These are phyloP conservation scores for Peribolospora kevripleyi DNA, from an alignment of 768 basidiomycete species.

Conservation along the genomic window DNA sequence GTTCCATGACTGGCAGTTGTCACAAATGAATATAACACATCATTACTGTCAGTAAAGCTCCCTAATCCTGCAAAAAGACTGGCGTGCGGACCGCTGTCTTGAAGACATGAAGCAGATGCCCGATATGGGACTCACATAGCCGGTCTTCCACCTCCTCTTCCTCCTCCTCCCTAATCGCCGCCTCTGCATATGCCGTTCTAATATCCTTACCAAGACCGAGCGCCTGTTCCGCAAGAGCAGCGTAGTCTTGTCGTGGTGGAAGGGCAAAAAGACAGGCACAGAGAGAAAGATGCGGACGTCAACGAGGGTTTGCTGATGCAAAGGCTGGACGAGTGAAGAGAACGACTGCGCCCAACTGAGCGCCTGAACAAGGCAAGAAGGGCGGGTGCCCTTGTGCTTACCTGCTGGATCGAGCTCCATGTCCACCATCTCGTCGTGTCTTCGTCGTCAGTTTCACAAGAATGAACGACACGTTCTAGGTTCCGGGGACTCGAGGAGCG, in stretches of 20 bases:
- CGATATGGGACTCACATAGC: not conserved
- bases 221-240: not conserved
- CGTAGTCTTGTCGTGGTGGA: conserved; percentile 1
- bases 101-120: not conserved
- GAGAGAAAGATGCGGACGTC: too few species aligned
- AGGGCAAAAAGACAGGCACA: too few species aligned
- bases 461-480: too few species aligned
- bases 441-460: too few species aligned
- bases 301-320: too few species aligned
- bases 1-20: not conserved
- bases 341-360: not conserved
- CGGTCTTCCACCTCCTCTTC: conserved; percentile 1
- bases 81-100: not conserved
- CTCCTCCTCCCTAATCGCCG: not conserved
- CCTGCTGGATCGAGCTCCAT: not conserved
- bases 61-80: not conserved
- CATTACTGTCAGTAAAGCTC: not conserved
- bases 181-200: not conserved
- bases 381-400: not conserved
- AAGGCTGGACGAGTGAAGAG: not conserved
- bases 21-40: not conserved
- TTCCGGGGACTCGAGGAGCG: too few species aligned
- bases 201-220: conserved; percentile 1
- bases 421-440: too few species aligned
- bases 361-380: too few species aligned